A percentile compares a stretch with the other conserved stretches of the same genome.
Evolutionary conservation across 805 yeast genomes (phyloP).

Genomic region (Candida palmyrensis): DNA sequence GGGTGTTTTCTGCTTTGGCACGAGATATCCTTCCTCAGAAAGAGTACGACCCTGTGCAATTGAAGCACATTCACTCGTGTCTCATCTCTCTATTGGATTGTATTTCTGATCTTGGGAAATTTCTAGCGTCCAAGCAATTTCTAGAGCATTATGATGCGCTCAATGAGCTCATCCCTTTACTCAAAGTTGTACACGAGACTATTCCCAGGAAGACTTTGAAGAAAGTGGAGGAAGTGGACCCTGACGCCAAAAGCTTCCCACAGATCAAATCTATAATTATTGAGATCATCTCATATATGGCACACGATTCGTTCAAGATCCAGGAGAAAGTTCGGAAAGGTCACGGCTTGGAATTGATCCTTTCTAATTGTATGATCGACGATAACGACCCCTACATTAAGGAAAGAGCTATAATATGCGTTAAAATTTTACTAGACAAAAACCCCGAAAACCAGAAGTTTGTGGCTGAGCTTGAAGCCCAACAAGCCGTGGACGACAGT

Average conservation of each 20-base stretch:
- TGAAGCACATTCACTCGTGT: conserved; percentile 10
- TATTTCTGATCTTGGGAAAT: conserved; percentile 37
- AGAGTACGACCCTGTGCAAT: conserved; percentile 8
- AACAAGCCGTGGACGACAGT: conserved; percentile 52
- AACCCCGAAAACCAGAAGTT: conserved; percentile 71
- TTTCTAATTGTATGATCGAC: conserved; percentile 82
- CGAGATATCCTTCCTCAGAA: conserved; percentile 9
- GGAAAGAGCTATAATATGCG: conserved; percentile 77
- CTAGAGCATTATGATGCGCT: conserved; percentile 37
- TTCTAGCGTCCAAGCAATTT: conserved; percentile 34
- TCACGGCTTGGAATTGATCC: conserved; percentile 65
- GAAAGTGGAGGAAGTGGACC: conserved; percentile 6
- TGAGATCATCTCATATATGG: conserved; percentile 58
- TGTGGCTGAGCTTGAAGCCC: conserved; percentile 74
- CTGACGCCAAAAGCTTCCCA: conserved; percentile 40
- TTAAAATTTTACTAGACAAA: conserved; percentile 59
- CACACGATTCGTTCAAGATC: conserved; percentile 43
- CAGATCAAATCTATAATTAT: conserved; percentile 61
- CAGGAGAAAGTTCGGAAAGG: conserved; percentile 65
- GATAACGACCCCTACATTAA: conserved; percentile 83
- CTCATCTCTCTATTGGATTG: conserved; percentile 32
- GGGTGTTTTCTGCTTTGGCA: conserved; percentile 11
- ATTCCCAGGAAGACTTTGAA: conserved; percentile 31
- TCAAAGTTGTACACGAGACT: conserved; percentile 37
- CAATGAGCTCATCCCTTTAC: conserved; percentile 26